Evolutionary conservation across 441 rosid species (phyloP), one percentile per base, ranked within the genome.

Genomic region (Syzygium syzygioides): DNA sequence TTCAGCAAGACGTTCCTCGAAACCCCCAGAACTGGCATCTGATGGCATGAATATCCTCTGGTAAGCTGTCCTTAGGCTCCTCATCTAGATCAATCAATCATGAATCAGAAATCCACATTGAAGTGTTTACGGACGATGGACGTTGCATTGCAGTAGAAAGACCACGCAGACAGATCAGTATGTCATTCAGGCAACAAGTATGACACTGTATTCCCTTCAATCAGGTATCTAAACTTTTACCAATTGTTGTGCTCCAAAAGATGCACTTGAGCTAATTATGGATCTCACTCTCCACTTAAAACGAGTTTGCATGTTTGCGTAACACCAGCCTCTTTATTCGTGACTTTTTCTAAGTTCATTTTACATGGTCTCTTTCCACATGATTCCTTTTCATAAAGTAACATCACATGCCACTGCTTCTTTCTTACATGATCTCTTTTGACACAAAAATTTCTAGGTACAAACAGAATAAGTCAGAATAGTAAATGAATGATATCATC

Each of bases 31-130:
- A 86, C 71, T 89, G 86, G 92, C 89, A 90, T 90, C 91, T 55
- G 86, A 91, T 85, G 95, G 94, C 96, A 97, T 94, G 95, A 97
- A 98, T 93, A 97, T 94, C 94, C 94, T 97, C 90, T 95, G 91
- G 87, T 98, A 98, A 86, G 98, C 97, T 56, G 88, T 89, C 92
- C 95, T 97, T 89, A 97, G 91, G 91, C 97, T 93, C 94, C 91
- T 93, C 89, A 96, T 93, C 99, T 98, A 91, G 87, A 93, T 92
- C 88, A 89, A 45, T 92, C 60, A 86, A 86, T 88, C 90, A 90
- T 83, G 89, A 87, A 90, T 19, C 85, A 55, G 48, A 14, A 79
- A 57, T 68, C 45, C 88, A 84, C 30, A 79, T 86, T 89, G 37
- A 89, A 88, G 84, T 55, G 50, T 25, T 79, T 0, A 45, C 18